Evolutionary conservation across 768 basidiomycete genomes (phyloP).

Genomic region (Phaeolepiota aurea): DNA sequence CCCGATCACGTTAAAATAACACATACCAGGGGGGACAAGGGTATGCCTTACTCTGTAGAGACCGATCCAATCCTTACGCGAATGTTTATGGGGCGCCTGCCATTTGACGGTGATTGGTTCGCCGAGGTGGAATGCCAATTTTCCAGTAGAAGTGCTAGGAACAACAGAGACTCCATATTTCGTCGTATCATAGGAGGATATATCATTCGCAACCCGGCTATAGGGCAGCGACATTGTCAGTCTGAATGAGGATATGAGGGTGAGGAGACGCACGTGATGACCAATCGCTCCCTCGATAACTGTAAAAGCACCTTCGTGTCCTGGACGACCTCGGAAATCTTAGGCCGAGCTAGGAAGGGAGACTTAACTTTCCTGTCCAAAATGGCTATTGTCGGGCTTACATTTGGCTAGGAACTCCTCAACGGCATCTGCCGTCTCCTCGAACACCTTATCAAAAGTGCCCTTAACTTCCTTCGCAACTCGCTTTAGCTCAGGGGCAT

Average conservation of each 20-base stretch:
- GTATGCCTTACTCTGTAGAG: slow-evolving; percentile 59
- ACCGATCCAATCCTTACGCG: slow-evolving; percentile 93
- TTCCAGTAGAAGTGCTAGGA: slow-evolving; percentile 37
- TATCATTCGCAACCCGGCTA: slow-evolving; percentile 77
- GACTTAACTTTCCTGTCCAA: background rate
- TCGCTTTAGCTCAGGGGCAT: slow-evolving; percentile 75
- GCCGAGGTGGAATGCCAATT: slow-evolving; percentile 75
- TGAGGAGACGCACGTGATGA: slow-evolving; percentile 69
- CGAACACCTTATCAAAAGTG: slow-evolving; percentile 92
- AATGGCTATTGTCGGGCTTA: slow-evolving; percentile 27
- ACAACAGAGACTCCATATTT: slow-evolving; percentile 69
- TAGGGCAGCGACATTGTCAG: slow-evolving; percentile 5
- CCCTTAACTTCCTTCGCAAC: slow-evolving; percentile 85
- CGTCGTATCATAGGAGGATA: slow-evolving; percentile 70
- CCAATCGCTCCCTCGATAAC: slow-evolving; percentile 83
- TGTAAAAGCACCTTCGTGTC: slow-evolving; percentile 89
- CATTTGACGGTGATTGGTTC: slow-evolving; percentile 83
- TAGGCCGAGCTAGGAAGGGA: slow-evolving; percentile 62
- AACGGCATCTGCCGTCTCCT: slow-evolving; percentile 86
- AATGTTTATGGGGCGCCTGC: slow-evolving; percentile 82
- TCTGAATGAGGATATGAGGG: slow-evolving; percentile 1
- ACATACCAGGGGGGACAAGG: slow-evolving; percentile 4
- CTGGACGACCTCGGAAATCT: slow-evolving; percentile 81
- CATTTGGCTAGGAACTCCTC: slow-evolving; percentile 92
- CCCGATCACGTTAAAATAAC: slow-evolving; percentile 5